Conservation (phyloP, 225 moss, liverwort and hornwort genomes). For the Physcomitrellopsis africana region DNA sequence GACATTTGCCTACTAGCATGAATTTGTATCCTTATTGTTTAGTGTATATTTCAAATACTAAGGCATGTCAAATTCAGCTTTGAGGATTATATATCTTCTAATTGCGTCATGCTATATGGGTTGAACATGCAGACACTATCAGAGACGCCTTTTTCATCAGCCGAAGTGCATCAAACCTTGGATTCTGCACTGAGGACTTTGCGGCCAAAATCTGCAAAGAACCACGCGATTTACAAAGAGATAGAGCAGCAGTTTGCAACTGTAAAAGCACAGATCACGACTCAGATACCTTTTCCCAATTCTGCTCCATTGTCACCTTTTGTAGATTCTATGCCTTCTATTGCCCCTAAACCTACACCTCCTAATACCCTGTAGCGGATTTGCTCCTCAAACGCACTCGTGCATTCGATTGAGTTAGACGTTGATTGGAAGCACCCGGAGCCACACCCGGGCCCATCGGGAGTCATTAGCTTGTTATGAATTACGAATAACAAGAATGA, state of each 20-base stretch:
- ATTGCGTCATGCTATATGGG: slow-evolving; percentile 25
- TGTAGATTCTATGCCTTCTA: slow-evolving; percentile 53
- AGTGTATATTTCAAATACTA: background rate
- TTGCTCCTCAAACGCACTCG: slow-evolving; percentile 35
- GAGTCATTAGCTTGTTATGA: slow-evolving; percentile 58
- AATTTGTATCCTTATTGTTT: slow-evolving; percentile 1
- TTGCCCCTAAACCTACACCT: slow-evolving; percentile 45
- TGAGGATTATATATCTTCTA: slow-evolving; percentile 13
- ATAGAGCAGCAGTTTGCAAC: slow-evolving; percentile 87
- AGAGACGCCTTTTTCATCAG: slow-evolving; percentile 66
- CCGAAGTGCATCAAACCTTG: slow-evolving; percentile 77
- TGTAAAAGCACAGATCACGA: slow-evolving; percentile 82
- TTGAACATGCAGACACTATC: slow-evolving; percentile 72
- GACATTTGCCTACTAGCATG: background rate
- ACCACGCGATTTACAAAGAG: slow-evolving; percentile 77
- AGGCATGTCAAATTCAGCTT: background rate
- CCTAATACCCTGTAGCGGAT: slow-evolving; percentile 44
- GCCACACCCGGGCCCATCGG: slow-evolving; percentile 29
- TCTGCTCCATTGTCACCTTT: slow-evolving; percentile 58
- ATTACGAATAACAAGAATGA: slow-evolving; percentile 50
- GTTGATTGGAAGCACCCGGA: slow-evolving; percentile 37
- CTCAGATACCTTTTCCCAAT: slow-evolving; percentile 76
- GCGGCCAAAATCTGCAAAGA: slow-evolving; percentile 83
- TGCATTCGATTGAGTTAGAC: slow-evolving; percentile 45
- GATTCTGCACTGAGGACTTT: slow-evolving; percentile 75